A percentile compares a stretch with the other conserved stretches of the same genome.
Evolutionary conservation across 768 basidiomycete species (phyloP).

Genomic region (Inosperma sp.): DNA sequence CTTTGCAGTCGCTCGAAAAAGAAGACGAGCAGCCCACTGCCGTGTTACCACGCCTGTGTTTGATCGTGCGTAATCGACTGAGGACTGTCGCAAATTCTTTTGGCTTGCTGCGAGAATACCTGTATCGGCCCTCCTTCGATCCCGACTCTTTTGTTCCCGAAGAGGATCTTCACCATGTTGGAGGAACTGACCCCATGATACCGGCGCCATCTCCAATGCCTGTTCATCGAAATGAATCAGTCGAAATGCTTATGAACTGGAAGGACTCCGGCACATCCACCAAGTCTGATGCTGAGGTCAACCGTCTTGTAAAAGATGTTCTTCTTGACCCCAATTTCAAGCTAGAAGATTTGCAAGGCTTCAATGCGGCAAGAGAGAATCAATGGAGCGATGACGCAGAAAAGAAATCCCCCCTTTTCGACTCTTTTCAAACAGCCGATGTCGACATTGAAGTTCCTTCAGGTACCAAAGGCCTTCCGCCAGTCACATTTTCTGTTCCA

Average conservation of each 20-base stretch:
- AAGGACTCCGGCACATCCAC: slow-evolving; percentile 11
- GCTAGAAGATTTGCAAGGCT: slow-evolving; percentile 14
- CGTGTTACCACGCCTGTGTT: slow-evolving; percentile 3
- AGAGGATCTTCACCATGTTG: slow-evolving; percentile 10
- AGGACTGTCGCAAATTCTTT: slow-evolving; percentile 22
- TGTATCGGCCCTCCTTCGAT: slow-evolving; percentile 26
- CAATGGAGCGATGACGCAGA: slow-evolving; percentile 11
- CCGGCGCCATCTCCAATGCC: not conserved
- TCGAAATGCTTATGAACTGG: slow-evolving; percentile 18
- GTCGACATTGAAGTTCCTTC: too few relatives aligned
- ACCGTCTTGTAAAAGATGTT: slow-evolving; percentile 21
- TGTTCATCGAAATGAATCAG: not conserved
- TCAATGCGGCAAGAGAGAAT: slow-evolving; percentile 15
- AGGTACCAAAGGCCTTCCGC: slow-evolving; percentile 13
- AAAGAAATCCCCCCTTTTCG: slow-evolving; percentile 8
- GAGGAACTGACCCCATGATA: not conserved
- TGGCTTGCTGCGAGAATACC: slow-evolving; percentile 22
- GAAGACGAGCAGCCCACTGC: not conserved
- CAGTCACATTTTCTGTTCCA: slow-evolving; percentile 20
- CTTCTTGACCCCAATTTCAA: slow-evolving; percentile 19
- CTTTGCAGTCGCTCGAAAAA: too few relatives aligned
- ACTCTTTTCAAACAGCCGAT: too few relatives aligned
- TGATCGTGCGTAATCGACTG: slow-evolving; percentile 18
- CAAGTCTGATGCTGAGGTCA: too few relatives aligned
- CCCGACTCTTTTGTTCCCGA: slow-evolving; percentile 21